Evolutionary conservation across 495 filamentous ascomycete genomes (phyloP).

Genomic region (Baudoinia panamericana): DNA sequence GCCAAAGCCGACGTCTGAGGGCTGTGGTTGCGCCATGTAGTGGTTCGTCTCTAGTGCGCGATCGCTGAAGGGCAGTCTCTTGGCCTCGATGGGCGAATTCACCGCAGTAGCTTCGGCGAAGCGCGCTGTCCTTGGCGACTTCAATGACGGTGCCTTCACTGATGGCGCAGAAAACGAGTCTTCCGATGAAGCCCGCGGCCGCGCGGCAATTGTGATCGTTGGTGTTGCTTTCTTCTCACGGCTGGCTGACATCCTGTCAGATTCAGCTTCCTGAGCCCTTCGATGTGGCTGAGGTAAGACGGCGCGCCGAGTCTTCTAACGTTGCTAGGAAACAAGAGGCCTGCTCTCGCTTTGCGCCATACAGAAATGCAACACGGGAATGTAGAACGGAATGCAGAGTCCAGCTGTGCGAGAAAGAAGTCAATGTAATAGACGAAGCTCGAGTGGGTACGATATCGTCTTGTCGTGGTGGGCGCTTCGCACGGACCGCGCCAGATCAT

Average conservation of each 20-base stretch:
- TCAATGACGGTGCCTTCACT: slow-evolving; percentile 40
- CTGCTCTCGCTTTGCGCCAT: slow-evolving; percentile 10
- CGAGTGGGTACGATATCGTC: slow-evolving; percentile 8
- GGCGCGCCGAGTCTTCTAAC: background rate
- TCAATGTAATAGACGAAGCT: background rate
- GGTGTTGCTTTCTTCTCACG: slow-evolving; percentile 22
- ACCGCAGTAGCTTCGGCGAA: slow-evolving; percentile 86
- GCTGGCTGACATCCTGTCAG: slow-evolving; percentile 27
- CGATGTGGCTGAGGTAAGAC: slow-evolving; percentile 6
- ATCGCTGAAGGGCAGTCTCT: slow-evolving; percentile 52
- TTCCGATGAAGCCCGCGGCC: slow-evolving; percentile 23
- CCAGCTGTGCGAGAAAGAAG: slow-evolving; percentile 15
- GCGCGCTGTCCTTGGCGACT: slow-evolving; percentile 66
- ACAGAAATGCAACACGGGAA: slow-evolving; percentile 1
- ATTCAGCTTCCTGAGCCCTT: background rate
- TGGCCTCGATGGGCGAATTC: slow-evolving; percentile 63
- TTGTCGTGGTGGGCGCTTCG: slow-evolving; percentile 14
- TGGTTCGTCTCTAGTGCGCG: slow-evolving; percentile 37
- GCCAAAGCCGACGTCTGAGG: slow-evolving; percentile 81
- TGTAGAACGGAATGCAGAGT: slow-evolving; percentile 9
- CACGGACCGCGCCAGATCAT: slow-evolving; percentile 12
- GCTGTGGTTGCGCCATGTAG: slow-evolving; percentile 49
- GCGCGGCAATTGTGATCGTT: slow-evolving; percentile 22
- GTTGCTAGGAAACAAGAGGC: slow-evolving; percentile 12
- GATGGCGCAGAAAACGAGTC: slow-evolving; percentile 20